Evolutionary conservation across 2,329 filamentous ascomycete species (phyloP).

Genomic region (Curvularia eragrostidis): DNA sequence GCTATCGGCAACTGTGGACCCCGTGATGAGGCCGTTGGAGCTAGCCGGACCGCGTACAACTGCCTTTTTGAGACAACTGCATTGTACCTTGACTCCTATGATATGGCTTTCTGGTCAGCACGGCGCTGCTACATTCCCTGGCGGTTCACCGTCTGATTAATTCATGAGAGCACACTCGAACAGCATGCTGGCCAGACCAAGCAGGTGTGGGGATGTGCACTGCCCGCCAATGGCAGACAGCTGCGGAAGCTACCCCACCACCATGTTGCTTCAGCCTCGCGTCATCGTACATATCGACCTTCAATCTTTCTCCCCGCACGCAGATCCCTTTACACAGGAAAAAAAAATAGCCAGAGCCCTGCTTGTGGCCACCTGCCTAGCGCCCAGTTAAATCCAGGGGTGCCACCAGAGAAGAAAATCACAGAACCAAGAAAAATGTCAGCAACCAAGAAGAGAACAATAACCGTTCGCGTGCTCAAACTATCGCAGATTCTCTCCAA

Average conservation of each 20-base stretch:
- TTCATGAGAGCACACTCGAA: not conserved
- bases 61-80: slow-evolving; percentile 31
- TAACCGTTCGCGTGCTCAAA: slow-evolving; percentile 5
- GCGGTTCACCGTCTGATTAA: not conserved
- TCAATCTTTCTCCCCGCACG: not conserved
- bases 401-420: not conserved
- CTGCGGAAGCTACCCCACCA: slow-evolving; percentile 23
- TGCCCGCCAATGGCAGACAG: slow-evolving; percentile 2
- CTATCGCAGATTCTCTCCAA: slow-evolving; percentile 10
- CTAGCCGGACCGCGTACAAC: slow-evolving; percentile 31
- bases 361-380: not conserved
- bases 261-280: slow-evolving; percentile 5
- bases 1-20: slow-evolving; percentile 20
- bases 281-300: slow-evolving; percentile 5
- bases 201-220: slow-evolving; percentile 17
- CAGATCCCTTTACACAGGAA: not conserved
- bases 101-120: not conserved
- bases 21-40: slow-evolving; percentile 32
- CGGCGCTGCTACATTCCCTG: not conserved
- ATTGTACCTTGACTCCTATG: not conserved
- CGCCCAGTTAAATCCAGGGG: not conserved
- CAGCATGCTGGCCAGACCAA: slow-evolving; percentile 7
- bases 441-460: not conserved
- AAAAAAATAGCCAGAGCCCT: not conserved
- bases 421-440: not conserved